Evolutionary conservation across 2,329 filamentous ascomycete genomes (phyloP).

Genomic region (Paraphoma sp.): DNA sequence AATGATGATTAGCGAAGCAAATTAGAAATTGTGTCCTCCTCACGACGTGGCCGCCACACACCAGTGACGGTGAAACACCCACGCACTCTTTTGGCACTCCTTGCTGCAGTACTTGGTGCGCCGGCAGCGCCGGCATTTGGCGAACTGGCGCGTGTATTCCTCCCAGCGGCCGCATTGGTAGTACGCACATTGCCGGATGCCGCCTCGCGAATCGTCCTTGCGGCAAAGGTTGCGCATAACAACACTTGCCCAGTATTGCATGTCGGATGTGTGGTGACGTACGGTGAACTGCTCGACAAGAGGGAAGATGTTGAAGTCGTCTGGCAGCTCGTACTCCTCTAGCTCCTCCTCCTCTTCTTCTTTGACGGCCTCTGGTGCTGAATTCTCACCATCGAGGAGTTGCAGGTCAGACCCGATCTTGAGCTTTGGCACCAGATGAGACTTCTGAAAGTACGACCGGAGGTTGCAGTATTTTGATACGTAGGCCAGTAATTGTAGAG

Average conservation of each 20-base stretch:
- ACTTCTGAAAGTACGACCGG: conserved; percentile 92
- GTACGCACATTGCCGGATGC: conserved; percentile 96
- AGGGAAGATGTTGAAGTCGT: conserved; percentile 98
- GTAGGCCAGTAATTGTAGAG: conserved; percentile 92
- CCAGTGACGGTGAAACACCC: conserved; percentile 98
- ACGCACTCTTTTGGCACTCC: conserved; percentile 98
- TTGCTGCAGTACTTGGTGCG: conserved; percentile 99
- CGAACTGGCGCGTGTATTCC: conserved; percentile 93
- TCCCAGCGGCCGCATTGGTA: conserved; percentile 99
- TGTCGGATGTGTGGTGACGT: conserved; percentile 90
- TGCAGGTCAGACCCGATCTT: conserved; percentile 87
- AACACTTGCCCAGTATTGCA: conserved; percentile 99
- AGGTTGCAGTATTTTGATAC: conserved; percentile 99
- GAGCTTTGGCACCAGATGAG: conserved; percentile 89
- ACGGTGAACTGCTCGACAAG: conserved; percentile 98
- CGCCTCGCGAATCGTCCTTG: conserved; percentile 93
- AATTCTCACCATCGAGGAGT: conserved; percentile 73
- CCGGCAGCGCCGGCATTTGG: conserved; percentile 94
- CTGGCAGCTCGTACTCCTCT: conserved; percentile 87
- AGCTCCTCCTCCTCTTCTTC: conserved; percentile 70
- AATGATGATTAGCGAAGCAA: conserved; percentile 34
- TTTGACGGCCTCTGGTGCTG: conserved; percentile 43
- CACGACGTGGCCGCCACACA: conserved; percentile 74
- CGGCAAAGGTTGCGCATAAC: conserved; percentile 99
- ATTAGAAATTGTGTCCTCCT: conserved; percentile 11